phyloP scores from a whole-genome alignment of 2,329 filamentous ascomycete species.

The Hypoxylon sp. region DNA sequence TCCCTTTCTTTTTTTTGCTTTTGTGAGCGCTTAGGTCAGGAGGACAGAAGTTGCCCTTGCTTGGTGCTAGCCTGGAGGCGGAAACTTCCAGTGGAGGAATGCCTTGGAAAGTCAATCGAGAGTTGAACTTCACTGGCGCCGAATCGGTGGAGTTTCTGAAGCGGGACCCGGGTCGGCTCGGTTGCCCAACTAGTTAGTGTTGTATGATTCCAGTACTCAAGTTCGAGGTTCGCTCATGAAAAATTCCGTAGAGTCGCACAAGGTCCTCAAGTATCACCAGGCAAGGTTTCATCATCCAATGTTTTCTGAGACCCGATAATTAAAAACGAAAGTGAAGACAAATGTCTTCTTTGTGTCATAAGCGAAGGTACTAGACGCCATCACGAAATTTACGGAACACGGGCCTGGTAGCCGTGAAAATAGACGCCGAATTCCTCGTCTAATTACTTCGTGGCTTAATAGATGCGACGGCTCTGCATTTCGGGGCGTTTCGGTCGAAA shows the following conservation, averaged over 20 bases:
- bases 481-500: constrained; percentile 31
- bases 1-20: constrained; percentile 17
- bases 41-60: constrained; percentile 15
- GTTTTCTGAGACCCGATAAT: neutral
- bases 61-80: constrained; percentile 19
- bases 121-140: constrained; percentile 16
- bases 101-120: constrained; percentile 30
- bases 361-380: constrained; percentile 12
- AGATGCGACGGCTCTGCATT: constrained; percentile 7
- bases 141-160: constrained; percentile 20
- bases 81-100: constrained; percentile 2
- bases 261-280: constrained; percentile 6
- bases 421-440: constrained; percentile 27
- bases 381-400: constrained; percentile 34
- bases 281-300: neutral
- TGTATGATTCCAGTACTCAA: constrained; percentile 15
- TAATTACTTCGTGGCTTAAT: constrained; percentile 28
- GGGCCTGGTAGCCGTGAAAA: constrained; percentile 41
- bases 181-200: constrained; percentile 2
- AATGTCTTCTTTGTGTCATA: neutral
- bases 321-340: constrained; percentile 1
- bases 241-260: constrained; percentile 6
- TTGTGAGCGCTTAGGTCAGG: constrained; percentile 4
- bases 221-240: neutral
- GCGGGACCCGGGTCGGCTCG: constrained; percentile 34